Conservation (phyloP, 2,329 filamentous ascomycete genomes). For the Neurospora sp. region DNA sequence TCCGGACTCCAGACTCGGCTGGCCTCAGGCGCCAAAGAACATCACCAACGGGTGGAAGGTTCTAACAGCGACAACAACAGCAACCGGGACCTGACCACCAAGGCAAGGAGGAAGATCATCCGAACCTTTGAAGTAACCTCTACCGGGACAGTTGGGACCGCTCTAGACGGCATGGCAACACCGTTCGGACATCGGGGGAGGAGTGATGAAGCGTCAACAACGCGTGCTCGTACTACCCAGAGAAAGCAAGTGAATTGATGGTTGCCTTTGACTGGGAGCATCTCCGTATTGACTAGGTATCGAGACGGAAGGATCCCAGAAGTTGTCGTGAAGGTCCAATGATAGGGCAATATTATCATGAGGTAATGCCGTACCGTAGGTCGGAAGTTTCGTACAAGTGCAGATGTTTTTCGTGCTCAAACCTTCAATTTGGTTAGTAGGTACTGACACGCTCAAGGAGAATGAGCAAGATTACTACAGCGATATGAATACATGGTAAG, state of each 20-base stretch:
- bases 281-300: background rate
- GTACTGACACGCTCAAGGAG: background rate
- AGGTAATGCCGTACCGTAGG: background rate
- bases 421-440: background rate
- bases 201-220: background rate
- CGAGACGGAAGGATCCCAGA: background rate
- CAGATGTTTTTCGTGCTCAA: background rate
- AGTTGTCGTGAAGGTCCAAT: background rate
- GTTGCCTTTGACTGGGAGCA: background rate
- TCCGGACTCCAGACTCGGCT: background rate
- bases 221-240: too few species aligned
- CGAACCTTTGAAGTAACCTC: background rate
- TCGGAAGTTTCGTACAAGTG: background rate
- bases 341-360: background rate
- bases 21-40: background rate
- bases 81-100: background rate
- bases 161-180: background rate
- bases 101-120: background rate
- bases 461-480: background rate
- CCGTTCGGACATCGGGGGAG: background rate
- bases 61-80: background rate
- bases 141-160: too few species aligned
- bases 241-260: background rate
- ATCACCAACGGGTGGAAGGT: background rate
- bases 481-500: background rate